Conservation (phyloP, 2,329 filamentous ascomycete genomes). For the Paramyrothecium sp. region DNA sequence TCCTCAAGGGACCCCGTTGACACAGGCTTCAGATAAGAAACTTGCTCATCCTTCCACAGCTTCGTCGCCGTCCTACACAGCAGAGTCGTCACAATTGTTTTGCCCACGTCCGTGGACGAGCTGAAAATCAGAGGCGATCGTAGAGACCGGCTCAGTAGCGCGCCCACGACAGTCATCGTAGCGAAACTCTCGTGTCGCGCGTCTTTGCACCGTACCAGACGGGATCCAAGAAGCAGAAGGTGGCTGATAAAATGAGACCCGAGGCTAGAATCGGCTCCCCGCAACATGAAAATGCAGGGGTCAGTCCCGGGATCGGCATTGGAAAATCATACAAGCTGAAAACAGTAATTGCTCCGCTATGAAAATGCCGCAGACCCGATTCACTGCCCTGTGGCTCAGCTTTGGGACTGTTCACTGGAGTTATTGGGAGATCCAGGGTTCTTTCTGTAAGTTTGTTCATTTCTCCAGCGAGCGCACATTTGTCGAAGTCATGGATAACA, state of each 20-base stretch:
- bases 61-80: slow-evolving; percentile 62
- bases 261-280: background rate
- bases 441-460: no score
- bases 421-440: no score
- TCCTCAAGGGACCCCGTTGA: slow-evolving; percentile 71
- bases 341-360: background rate
- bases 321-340: background rate
- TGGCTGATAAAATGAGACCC: background rate
- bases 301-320: background rate
- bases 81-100: slow-evolving; percentile 76
- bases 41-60: slow-evolving; percentile 41
- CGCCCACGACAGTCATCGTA: slow-evolving; percentile 48
- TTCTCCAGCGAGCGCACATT: no score
- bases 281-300: background rate
- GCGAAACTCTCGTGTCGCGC: background rate
- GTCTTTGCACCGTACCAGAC: background rate
- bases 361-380: background rate
- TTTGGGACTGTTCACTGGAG: no score
- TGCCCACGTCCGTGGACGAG: slow-evolving; percentile 82
- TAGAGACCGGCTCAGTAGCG: slow-evolving; percentile 66
- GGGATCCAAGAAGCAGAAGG: background rate
- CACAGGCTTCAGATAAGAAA: slow-evolving; percentile 76
- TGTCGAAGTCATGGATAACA: no score
- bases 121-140: slow-evolving; percentile 75
- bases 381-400: background rate